A percentile compares a stretch with the other conserved stretches of the same genome.
Evolutionary conservation across 192 early-diverging fungal genomes (phyloP).

Genomic region (Umbelopsis vinacea): DNA sequence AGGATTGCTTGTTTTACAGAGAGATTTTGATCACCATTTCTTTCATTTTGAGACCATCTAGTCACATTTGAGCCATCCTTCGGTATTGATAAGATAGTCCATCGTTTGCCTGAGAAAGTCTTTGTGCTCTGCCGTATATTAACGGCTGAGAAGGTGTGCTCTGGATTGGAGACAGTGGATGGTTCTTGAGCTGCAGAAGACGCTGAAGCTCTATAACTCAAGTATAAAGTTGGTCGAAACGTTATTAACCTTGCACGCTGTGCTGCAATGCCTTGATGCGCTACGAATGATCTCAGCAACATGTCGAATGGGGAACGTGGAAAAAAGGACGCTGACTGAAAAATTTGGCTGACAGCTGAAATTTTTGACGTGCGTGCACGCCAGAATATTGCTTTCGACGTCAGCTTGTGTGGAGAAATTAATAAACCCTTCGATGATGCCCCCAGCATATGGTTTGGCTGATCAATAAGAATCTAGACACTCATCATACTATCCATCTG

Average conservation of each 20-base stretch:
- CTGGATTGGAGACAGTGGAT: not conserved
- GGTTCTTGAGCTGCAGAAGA: constrained; percentile 4
- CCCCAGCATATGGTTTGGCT: too few species aligned
- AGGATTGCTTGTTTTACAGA: not conserved
- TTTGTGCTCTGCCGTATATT: constrained; percentile 17
- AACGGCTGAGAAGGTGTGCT: not conserved
- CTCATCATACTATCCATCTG: too few species aligned
- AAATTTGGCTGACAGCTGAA: not conserved
- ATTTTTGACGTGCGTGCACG: constrained; percentile 7
- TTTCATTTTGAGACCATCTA: not conserved
- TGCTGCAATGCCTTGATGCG: not conserved
- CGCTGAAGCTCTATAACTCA: not conserved
- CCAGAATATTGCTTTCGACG: not conserved
- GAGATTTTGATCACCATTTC: not conserved
- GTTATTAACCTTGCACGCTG: not conserved
- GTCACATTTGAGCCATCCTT: not conserved
- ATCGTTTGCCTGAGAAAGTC: constrained; percentile 8
- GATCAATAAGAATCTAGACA: too few species aligned
- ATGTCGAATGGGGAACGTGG: constrained; percentile 2
- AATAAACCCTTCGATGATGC: too few species aligned
- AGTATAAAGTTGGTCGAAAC: not conserved
- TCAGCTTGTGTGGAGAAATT: too few species aligned
- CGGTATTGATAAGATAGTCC: constrained; percentile 10
- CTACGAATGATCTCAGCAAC: not conserved
- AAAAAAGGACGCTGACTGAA: constrained; percentile 1